A percentile compares a stretch with the other conserved stretches of the same genome.
Evolutionary conservation across 139 green algal species (phyloP).

Genomic region (Picochlorum sp.): DNA sequence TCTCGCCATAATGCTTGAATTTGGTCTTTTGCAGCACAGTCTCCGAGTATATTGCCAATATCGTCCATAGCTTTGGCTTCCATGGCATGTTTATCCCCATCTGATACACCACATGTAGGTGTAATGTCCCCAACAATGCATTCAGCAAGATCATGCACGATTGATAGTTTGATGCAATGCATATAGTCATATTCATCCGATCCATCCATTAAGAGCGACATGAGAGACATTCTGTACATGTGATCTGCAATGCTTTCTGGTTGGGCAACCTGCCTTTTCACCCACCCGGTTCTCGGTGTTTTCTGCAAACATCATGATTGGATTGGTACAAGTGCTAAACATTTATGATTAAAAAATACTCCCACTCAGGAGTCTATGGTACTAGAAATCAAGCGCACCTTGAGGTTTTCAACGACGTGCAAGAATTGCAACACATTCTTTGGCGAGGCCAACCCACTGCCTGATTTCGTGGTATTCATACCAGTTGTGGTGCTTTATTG

Average conservation of each 20-base stretch:
- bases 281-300: conserved; percentile 83
- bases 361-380: not conserved
- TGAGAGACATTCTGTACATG: conserved; percentile 92
- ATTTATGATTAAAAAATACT: too few relatives aligned
- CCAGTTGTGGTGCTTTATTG: too few relatives aligned
- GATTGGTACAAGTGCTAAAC: not conserved
- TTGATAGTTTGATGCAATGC: conserved; percentile 76
- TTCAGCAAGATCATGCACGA: conserved; percentile 92
- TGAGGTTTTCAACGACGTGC: conserved; percentile 61
- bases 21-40: conserved; percentile 39
- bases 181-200: conserved; percentile 25
- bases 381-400: conserved; percentile 33
- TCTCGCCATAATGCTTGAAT: conserved; percentile 77
- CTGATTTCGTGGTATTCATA: too few relatives aligned
- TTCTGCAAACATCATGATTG: conserved; percentile 36
- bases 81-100: conserved; percentile 67
- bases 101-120: conserved; percentile 52
- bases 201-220: conserved; percentile 61
- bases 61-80: conserved; percentile 64
- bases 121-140: conserved; percentile 91
- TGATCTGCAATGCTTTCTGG: conserved; percentile 91
- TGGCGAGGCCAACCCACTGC: conserved; percentile 15
- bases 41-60: conserved; percentile 66
- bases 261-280: conserved; percentile 52
- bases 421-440: conserved; percentile 62